Base-by-base conservation (phyloP, 768 basidiomycete genomes). In the Termitomyces titanicus region DNA sequence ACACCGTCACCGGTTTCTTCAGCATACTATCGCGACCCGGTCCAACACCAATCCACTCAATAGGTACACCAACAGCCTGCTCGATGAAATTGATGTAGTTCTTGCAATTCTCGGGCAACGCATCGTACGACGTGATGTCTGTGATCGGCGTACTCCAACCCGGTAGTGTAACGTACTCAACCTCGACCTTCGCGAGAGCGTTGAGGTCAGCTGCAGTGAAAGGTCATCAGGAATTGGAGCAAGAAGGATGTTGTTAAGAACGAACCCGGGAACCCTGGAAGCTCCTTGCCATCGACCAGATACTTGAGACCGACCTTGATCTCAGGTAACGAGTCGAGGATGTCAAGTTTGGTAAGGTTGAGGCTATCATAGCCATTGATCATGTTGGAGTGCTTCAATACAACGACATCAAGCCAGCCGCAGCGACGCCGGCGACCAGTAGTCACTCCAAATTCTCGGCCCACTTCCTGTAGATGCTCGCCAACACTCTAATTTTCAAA, bases 331-430 rank as follows among this genome's bases (percentile, higher is more conserved):
- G 78, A 74, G 64, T 98, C 95, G 47, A 99, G 79, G 15, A 99
- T 78, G 64, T 99, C 97, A 45, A 99, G 84, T 70, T 99, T 99
- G 47, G 97, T 99, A 61, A 99, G 79, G 72, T 99, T 99, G 58
- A 98, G 76, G 44, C 73, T 68, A 65, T 96, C 93, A 70, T 98
- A 99, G 34, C 97, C 97, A 70, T 99, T 99, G 80, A 99, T 92
- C 58, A 92, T 73, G 66, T 78, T 84, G 7, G 96, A 98, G 71
- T 98, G 88, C 69, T 85, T 88, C 78, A 99, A 81, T 39, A 98
- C 93, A 53, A 98, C 92, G 13, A 98, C 79, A 71, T 99, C 97
- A 43, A 99, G 84, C 97, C 97, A 99, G 12, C 97, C 97, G 70
- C 94, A 93, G 51, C 97, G 88, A 55, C 97, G 81, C 35, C 90